Percentiles rank a stretch among this genome's conserved stretches.
These are phyloP conservation scores for Ceriops tagal DNA, from an alignment of 345 rosid species.

Conservation along the genomic window DNA sequence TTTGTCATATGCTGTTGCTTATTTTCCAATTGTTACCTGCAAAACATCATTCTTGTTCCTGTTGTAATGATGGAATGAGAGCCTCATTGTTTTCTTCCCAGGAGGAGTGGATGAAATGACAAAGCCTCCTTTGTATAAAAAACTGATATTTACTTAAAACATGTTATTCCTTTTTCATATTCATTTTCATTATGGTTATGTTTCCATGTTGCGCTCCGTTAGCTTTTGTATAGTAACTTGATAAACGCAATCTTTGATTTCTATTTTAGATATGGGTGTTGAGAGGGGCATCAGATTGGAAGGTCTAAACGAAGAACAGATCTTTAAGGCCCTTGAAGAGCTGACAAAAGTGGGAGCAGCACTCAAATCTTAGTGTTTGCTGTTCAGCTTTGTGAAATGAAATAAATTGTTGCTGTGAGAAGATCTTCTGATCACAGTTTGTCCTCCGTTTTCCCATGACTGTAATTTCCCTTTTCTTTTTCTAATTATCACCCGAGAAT, in stretches of 20 bases:
- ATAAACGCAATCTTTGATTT: slow-evolving; percentile 1
- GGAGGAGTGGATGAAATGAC: not conserved
- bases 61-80: no score
- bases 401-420: slow-evolving; percentile 23
- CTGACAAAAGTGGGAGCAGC: slow-evolving; percentile 52
- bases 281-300: slow-evolving; percentile 64
- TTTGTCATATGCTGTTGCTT: no score
- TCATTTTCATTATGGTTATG: not conserved
- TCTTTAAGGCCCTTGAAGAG: slow-evolving; percentile 59
- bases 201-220: not conserved
- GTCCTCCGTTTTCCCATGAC: not conserved
- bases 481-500: not conserved
- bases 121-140: not conserved
- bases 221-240: not conserved
- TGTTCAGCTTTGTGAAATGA: slow-evolving; percentile 11
- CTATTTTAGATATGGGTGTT: slow-evolving; percentile 52
- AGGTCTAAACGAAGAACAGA: slow-evolving; percentile 53
- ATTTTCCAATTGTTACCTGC: no score
- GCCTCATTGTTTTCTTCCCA: not conserved
- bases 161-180: not conserved
- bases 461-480: no score
- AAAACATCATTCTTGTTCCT: no score
- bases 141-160: no score
- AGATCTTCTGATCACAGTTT: not conserved
- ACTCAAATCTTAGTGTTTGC: slow-evolving; percentile 40